phyloP scores from a whole-genome alignment of 2,329 filamentous ascomycete genomes.

The Fusarium drepaniforme region DNA sequence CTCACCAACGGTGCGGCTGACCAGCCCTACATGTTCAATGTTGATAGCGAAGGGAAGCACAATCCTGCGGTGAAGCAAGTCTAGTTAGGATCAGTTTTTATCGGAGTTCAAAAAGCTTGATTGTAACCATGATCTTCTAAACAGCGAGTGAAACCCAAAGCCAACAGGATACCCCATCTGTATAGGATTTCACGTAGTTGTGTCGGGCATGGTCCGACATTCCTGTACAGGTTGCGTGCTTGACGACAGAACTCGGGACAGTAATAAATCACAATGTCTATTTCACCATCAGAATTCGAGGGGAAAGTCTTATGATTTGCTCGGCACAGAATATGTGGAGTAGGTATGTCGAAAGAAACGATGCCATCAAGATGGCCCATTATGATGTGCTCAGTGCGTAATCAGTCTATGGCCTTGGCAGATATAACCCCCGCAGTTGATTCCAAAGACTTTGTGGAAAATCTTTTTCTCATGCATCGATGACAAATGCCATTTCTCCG shows the following conservation, averaged over 20 bases:
- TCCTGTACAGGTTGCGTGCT: neutral
- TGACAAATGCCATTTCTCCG: neutral
- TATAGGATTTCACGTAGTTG: neutral
- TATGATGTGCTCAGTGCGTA: neutral
- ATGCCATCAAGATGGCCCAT: neutral
- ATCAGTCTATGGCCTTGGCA: neutral
- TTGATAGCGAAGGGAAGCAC: conserved; percentile 18
- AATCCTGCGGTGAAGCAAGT: conserved; percentile 15
- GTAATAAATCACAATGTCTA: neutral
- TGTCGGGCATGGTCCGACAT: neutral
- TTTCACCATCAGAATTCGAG: neutral
- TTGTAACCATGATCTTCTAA: neutral
- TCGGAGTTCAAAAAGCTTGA: neutral
- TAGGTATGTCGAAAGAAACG: neutral
- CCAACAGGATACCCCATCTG: neutral
- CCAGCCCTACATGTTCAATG: conserved; percentile 19
- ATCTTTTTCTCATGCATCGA: neutral
- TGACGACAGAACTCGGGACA: neutral
- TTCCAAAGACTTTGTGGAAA: neutral
- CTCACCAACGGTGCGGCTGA: conserved; percentile 12
- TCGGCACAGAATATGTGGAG: neutral
- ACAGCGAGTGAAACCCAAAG: neutral
- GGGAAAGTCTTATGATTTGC: neutral
- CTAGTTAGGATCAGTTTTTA: neutral
- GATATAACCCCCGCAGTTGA: neutral